Conservation (phyloP, 495 filamentous ascomycete genomes). For the Talaromyces stipitatus region DNA sequence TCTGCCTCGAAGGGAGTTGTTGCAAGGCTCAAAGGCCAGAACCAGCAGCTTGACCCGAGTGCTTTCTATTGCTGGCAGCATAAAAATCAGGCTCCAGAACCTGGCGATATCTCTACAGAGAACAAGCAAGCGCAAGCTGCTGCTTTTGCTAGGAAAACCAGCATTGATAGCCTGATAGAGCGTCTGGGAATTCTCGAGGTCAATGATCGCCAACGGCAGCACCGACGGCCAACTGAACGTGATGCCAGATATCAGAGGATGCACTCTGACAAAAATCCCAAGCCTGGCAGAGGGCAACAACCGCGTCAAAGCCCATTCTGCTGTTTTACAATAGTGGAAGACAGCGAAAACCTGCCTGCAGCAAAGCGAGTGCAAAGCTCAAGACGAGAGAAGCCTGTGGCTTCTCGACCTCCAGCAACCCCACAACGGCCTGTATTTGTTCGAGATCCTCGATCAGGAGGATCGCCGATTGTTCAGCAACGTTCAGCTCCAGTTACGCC, state of each 20-base stretch:
- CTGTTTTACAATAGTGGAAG: conserved; percentile 27
- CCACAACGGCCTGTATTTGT: conserved; percentile 5
- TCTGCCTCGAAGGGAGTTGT: conserved; percentile 26
- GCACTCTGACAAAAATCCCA: conserved; percentile 17
- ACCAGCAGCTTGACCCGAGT: conserved; percentile 32
- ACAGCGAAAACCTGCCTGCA: conserved; percentile 4
- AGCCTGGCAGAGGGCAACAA: conserved; percentile 11
- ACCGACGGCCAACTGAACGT: conserved; percentile 3
- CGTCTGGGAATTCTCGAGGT: conserved; percentile 66
- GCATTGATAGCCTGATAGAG: conserved; percentile 76
- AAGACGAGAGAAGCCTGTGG: not conserved
- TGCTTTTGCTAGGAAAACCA: conserved; percentile 43
- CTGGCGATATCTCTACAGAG: not conserved
- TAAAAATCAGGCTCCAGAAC: conserved; percentile 64
- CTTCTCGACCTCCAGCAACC: not conserved
- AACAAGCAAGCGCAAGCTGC: conserved; percentile 6
- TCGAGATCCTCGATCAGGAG: not conserved
- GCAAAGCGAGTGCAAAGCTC: not conserved
- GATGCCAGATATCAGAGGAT: conserved; percentile 13
- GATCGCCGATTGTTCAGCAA: not conserved
- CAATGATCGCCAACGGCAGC: conserved; percentile 21
- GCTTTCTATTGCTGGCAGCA: conserved; percentile 89
- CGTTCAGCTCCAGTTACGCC: conserved; percentile 1
- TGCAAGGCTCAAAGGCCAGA: conserved; percentile 31
- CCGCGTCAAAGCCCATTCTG: conserved; percentile 21